A percentile compares a stretch with the other conserved stretches of the same genome.
Conservation (phyloP, 306 rosid genomes). For the Delonix regia region DNA sequence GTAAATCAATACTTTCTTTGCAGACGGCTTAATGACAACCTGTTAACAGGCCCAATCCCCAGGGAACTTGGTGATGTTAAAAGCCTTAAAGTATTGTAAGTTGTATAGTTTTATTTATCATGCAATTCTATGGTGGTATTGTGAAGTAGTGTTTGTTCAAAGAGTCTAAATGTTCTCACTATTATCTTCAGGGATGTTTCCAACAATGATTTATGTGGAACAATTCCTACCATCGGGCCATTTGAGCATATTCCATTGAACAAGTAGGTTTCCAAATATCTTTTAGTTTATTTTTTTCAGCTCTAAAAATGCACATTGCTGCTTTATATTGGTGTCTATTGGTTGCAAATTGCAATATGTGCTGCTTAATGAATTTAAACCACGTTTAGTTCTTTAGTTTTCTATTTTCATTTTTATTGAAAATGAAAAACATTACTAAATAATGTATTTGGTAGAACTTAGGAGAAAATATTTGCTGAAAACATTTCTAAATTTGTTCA, state of each 20-base stretch:
- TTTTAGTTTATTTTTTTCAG: not conserved
- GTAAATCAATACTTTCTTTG: constrained; percentile 28
- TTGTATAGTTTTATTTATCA: constrained; percentile 20
- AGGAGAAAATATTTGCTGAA: no score
- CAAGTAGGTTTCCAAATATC: constrained; percentile 58
- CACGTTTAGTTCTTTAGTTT: no score
- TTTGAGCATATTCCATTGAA: constrained; percentile 85
- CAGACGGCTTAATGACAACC: constrained; percentile 90
- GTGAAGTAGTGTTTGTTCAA: not conserved
- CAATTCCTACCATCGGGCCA: constrained; percentile 83
- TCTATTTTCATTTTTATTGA: no score
- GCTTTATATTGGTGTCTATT: not conserved
- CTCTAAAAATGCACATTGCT: not conserved
- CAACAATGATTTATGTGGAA: constrained; percentile 84
- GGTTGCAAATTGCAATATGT: constrained; percentile 1
- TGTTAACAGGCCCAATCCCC: constrained; percentile 80
- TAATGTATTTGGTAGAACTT: no score
- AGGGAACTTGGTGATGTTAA: constrained; percentile 64
- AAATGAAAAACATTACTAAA: no score
- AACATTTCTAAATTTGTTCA: no score
- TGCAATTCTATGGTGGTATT: constrained; percentile 1
- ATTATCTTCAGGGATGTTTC: constrained; percentile 82
- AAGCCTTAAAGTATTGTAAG: constrained; percentile 97
- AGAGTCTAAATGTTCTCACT: constrained; percentile 26
- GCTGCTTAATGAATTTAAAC: no score